Evolutionary conservation across 2,329 filamentous ascomycete genomes (phyloP), one percentile per base, ranked within the genome.

Genomic region (Simplicillium aogashimaense): DNA sequence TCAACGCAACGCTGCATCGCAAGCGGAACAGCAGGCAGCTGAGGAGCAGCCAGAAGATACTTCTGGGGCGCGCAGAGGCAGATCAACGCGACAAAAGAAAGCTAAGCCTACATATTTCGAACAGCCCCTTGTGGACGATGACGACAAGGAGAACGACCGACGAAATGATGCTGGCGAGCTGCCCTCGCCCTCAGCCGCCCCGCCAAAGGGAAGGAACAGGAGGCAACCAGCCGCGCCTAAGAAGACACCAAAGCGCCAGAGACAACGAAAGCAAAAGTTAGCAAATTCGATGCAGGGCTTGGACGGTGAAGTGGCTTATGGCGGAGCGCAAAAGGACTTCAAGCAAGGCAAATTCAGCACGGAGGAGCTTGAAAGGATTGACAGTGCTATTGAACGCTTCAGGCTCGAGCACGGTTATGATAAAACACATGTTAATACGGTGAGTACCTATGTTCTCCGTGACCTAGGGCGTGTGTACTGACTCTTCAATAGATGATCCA

Each of bases 101-200:
- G 59, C 64, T 36, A 74, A 74, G 50, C 64, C 66, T 9, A 67
- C 66, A 14, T 69, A 60, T 41, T 67, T 66, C 45, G 58, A 62
- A 33, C 53, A 61, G 39, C 51, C 55, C 2, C 45, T 52, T 9
- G 45, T 47, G 5, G 47, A 46, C 0, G 50, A 50, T 6, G 36
- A 40, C 12, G 33, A 42, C 15, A 45, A 50, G 18, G 43, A 46
- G 8, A 49, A 51, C 5, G 50, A 44, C 15, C 46, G 16, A 31
- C 39, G 47, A 16, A 41, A 47, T n/a, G 46, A 32, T 5, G 37
- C 50, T 17, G 47, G 39, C 12, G 51, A 56, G 7, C 33, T 60
- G 36, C 54, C 59, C 4, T 62, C 59, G 5, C 58, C 59, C 14
- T 53, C 59, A n/a, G 54, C 56, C 14, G 45, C 49, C 41, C 32